Conservation (phyloP, 768 basidiomycete genomes). For the Suillus fuscotomentosus region DNA sequence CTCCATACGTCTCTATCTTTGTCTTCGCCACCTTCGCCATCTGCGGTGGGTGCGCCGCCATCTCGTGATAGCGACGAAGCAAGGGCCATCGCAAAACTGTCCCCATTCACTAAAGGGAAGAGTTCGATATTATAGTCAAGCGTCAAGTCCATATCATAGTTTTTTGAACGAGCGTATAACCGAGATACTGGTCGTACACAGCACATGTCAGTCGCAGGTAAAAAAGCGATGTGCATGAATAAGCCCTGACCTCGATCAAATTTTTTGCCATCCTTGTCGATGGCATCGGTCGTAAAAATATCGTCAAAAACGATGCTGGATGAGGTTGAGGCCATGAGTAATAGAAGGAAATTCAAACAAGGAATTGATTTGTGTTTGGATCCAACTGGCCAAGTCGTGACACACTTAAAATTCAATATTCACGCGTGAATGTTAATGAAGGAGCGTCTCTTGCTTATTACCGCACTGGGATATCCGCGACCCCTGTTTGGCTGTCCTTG, state of each 20-base stretch:
- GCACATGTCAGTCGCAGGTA: slow-evolving; percentile 5
- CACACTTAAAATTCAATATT: background rate
- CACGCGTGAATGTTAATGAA: background rate
- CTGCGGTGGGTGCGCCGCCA: slow-evolving; percentile 44
- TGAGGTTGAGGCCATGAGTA: slow-evolving; percentile 50
- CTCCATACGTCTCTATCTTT: slow-evolving; percentile 76
- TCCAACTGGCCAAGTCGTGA: background rate
- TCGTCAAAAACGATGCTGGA: slow-evolving; percentile 91
- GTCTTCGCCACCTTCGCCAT: slow-evolving; percentile 52
- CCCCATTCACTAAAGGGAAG: slow-evolving; percentile 65
- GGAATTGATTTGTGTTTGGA: background rate
- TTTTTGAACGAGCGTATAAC: slow-evolving; percentile 84
- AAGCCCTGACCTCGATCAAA: slow-evolving; percentile 82
- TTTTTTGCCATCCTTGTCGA: slow-evolving; percentile 93
- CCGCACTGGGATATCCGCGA: background rate
- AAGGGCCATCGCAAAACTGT: slow-evolving; percentile 82
- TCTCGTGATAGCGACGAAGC: slow-evolving; percentile 71
- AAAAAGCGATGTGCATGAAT: background rate
- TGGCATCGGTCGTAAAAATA: slow-evolving; percentile 80
- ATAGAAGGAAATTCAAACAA: too few relatives aligned
- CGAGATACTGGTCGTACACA: slow-evolving; percentile 70
- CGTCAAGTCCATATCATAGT: slow-evolving; percentile 89
- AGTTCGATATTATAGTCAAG: slow-evolving; percentile 95
- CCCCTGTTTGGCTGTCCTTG: background rate
- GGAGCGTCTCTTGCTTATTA: background rate